Conservation (phyloP, 805 yeast genomes). For the Saccharomyces kudriavzevii region DNA sequence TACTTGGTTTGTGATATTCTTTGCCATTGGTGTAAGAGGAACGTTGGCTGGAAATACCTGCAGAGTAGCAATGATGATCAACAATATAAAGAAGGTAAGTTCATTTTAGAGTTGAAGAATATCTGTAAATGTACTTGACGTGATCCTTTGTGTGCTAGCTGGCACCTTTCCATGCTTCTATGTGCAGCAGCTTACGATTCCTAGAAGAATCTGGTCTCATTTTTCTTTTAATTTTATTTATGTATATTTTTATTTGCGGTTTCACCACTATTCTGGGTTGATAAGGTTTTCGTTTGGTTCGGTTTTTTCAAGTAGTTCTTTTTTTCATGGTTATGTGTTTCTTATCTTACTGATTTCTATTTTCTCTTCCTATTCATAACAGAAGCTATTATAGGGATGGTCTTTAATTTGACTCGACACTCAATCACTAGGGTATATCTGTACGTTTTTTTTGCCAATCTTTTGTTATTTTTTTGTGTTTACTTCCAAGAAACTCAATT, state of each 20-base stretch:
- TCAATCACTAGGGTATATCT: neutral
- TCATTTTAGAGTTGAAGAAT: constrained; percentile 40
- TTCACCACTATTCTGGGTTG: neutral
- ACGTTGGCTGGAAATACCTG: constrained; percentile 60
- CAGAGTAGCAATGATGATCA: constrained; percentile 39
- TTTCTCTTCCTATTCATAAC: neutral
- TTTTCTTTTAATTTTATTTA: neutral
- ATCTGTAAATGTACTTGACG: constrained; percentile 18
- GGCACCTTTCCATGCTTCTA: neutral
- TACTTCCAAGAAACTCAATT: neutral
- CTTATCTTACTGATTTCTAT: neutral
- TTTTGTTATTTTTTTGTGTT: neutral
- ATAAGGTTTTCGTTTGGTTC: neutral
- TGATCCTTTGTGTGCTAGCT: neutral
- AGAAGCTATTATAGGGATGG: neutral
- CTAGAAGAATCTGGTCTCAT: neutral
- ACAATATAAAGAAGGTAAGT: constrained; percentile 54
- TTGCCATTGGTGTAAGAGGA: constrained; percentile 46
- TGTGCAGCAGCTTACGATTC: neutral
- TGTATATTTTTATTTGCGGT: neutral
- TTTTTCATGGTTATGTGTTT: neutral
- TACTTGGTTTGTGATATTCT: constrained; percentile 49
- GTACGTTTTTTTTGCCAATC: neutral
- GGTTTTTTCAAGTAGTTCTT: neutral
- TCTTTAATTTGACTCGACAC: neutral